Evolutionary conservation across 1,139 yeast species (phyloP), one percentile per base, ranked within the genome.

Genomic region (Yamadazyma triangularis): DNA sequence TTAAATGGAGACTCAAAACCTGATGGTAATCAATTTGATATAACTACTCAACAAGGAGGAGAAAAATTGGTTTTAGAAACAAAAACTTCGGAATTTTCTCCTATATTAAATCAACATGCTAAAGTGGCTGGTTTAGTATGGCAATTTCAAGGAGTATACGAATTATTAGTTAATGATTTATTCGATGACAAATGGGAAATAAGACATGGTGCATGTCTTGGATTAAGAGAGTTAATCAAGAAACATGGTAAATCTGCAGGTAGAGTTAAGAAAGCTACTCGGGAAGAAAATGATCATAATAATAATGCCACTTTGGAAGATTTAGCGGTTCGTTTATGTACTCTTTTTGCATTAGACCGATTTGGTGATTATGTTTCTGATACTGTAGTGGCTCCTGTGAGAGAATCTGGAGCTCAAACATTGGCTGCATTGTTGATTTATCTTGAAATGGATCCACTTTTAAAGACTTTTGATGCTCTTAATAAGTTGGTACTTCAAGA

Each of bases 71-170:
- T 89, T 36, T 78, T 91, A 23, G 97, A 91, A 55, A 79, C 83
- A 31, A 78, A 78, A 49, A 75, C 77, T 2, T 67, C 87, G 0
- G 79, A 79, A 38, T 64, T 82, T 4, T 73, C 86, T 1, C 87
- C 89, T 8, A 64, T 86, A 3, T 60, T 87, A 8, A 79, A 87
- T 7, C 83, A 81, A 47, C 89, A 86, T 42, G 77, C 84, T 23
- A 77, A 79, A 32, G 84, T 80, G 7, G 79, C 85, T 1, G 91
- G 88, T 4, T 65, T 81, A 29, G 83, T 86, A 1, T 93, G 98
- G 97, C 95, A 88, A 35, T 86, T 89, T 46, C 96, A 89, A 64
- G 96, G 96, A n/a, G 81, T 91, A n/a, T 88, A 83, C 50, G 96
- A 88, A 50, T 61, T 89, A 20, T 58, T 93, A 26, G 64, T 87